Evolutionary conservation across 2,329 filamentous ascomycete species (phyloP).

Genomic region (Pestalotiopsis sp.): DNA sequence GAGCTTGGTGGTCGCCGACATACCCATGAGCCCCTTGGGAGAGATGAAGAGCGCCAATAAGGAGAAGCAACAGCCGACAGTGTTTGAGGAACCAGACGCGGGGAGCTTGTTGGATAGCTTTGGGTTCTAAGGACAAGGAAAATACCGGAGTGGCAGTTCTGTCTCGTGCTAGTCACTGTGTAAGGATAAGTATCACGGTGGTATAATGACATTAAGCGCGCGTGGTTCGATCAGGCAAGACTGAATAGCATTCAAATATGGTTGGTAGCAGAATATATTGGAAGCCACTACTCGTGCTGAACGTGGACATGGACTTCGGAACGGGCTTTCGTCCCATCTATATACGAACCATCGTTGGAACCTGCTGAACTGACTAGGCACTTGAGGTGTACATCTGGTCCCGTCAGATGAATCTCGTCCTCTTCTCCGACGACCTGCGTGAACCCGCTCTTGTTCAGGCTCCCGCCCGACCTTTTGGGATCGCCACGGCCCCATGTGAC

Average conservation of each 20-base stretch:
- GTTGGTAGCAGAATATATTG: neutral
- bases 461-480: neutral
- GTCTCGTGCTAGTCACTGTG: neutral
- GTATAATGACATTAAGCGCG: neutral
- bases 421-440: neutral
- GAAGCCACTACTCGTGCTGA: neutral
- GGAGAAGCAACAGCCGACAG: constrained; percentile 66
- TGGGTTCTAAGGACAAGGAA: constrained; percentile 66
- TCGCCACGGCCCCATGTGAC: neutral
- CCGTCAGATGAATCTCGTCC: neutral
- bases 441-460: neutral
- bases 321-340: neutral
- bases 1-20: constrained; percentile 79
- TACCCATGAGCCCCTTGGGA: constrained; percentile 48
- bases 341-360: neutral
- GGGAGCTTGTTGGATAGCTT: constrained; percentile 89
- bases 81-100: constrained; percentile 91
- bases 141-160: neutral
- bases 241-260: neutral
- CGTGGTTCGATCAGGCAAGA: neutral
- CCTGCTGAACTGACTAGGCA: neutral
- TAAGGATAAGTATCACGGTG: neutral
- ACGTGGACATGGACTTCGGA: neutral
- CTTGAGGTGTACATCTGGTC: neutral
- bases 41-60: constrained; percentile 45